These are phyloP conservation scores for Solioccasus polychromus DNA, from an alignment of 768 basidiomycete species.

Conservation along the genomic window DNA sequence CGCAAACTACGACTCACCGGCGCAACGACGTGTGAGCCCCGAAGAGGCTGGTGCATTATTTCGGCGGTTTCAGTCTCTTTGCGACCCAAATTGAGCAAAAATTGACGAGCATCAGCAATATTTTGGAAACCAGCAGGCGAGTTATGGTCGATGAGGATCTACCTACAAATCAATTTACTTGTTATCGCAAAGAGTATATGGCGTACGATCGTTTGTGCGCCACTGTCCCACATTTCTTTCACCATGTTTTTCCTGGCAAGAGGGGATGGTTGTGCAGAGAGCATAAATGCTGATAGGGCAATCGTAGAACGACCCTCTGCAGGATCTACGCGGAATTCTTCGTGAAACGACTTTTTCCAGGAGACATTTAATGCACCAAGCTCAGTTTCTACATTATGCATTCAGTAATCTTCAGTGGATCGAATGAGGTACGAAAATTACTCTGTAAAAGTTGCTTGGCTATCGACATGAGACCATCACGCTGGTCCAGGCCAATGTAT, in stretches of 20 bases:
- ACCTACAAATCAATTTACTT: conserved; percentile 13
- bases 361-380: conserved; percentile 42
- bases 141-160: conserved; percentile 88
- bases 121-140: conserved; percentile 71
- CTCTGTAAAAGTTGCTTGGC: conserved; percentile 62
- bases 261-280: conserved; percentile 67
- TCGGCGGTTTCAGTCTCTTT: conserved; percentile 53
- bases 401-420: conserved; percentile 11
- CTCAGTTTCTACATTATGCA: conserved; percentile 41
- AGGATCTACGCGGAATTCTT: conserved; percentile 41
- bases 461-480: conserved; percentile 64
- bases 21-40: conserved; percentile 81
- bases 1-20: conserved; percentile 54
- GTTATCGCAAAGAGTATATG: background rate
- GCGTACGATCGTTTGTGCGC: conserved; percentile 74
- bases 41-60: conserved; percentile 32
- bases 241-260: conserved; percentile 63
- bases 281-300: conserved; percentile 81
- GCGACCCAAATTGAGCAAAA: conserved; percentile 61
- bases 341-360: conserved; percentile 59
- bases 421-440: conserved; percentile 27
- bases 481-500: conserved; percentile 77
- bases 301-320: conserved; percentile 50
- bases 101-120: conserved; percentile 75
- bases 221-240: conserved; percentile 89